These are phyloP conservation scores for Phytophthora multivora DNA, from an alignment of 352 stramenopile species.

Conservation along the genomic window DNA sequence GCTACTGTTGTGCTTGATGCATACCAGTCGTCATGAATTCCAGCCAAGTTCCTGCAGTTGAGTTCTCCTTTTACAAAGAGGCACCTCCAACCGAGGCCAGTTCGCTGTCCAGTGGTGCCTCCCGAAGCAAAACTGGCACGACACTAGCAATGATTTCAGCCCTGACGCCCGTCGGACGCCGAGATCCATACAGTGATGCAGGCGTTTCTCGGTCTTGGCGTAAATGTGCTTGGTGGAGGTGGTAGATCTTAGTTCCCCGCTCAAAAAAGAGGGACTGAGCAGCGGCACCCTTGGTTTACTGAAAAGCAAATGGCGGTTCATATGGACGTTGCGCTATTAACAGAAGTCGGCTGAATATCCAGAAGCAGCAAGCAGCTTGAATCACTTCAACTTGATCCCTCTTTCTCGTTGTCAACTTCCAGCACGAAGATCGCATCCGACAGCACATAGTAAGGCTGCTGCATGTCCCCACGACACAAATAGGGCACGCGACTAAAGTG, in stretches of 20 bases:
- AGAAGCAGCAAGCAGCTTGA: slow-evolving; percentile 13
- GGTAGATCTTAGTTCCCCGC: slow-evolving; percentile 4
- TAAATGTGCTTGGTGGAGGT: background rate
- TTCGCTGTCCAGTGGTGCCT: background rate
- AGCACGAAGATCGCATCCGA: slow-evolving; percentile 88
- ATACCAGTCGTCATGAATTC: too few relatives aligned
- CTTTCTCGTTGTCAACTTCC: slow-evolving; percentile 44
- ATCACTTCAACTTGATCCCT: slow-evolving; percentile 19
- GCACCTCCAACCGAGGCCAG: background rate
- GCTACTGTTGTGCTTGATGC: too few relatives aligned
- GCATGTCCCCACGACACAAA: slow-evolving; percentile 77
- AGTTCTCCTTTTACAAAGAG: too few relatives aligned
- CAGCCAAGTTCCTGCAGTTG: background rate
- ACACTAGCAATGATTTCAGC: slow-evolving; percentile 20
- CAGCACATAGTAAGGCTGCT: slow-evolving; percentile 84
- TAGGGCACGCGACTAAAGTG: slow-evolving; percentile 86
- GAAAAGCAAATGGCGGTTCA: slow-evolving; percentile 18
- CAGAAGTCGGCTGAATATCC: slow-evolving; percentile 2
- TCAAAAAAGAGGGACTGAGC: slow-evolving; percentile 6
- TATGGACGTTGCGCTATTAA: slow-evolving; percentile 3
- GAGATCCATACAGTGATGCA: background rate
- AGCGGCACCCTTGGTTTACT: slow-evolving; percentile 14
- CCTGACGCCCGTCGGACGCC: background rate
- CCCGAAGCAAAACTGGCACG: background rate
- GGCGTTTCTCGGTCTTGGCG: slow-evolving; percentile 11